Conservation (phyloP, 208 protist species). For the Crithidia mellificae region DNA sequence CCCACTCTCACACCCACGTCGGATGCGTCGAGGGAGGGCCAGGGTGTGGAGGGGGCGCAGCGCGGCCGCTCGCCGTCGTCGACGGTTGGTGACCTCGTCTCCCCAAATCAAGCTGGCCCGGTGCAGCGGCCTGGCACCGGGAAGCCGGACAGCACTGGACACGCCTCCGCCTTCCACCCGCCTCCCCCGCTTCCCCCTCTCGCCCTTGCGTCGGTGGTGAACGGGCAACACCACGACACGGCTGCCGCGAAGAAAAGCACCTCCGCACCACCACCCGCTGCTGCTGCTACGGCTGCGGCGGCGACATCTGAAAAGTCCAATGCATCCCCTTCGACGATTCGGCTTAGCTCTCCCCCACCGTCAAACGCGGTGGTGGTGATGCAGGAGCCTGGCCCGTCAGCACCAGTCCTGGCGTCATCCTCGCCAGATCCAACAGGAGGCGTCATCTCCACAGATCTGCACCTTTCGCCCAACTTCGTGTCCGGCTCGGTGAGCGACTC, state of each 20-base stretch:
- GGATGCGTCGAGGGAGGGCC: too few relatives aligned
- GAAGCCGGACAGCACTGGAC: not conserved
- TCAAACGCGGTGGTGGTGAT: too few relatives aligned
- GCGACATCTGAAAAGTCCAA: not conserved
- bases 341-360: not conserved
- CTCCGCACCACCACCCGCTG: too few relatives aligned
- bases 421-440: not conserved
- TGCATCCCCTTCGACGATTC: not conserved
- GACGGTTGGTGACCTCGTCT: not conserved
- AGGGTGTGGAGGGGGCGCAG: not conserved
- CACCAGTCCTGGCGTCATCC: too few relatives aligned
- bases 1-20: not conserved
- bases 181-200: not conserved
- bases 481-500: not conserved
- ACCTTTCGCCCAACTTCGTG: not conserved
- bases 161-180: not conserved
- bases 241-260: not conserved
- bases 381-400: too few relatives aligned
- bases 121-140: slow-evolving; percentile 12
- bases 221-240: not conserved
- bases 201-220: not conserved
- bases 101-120: not conserved
- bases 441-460: not conserved
- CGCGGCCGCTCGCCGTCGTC: not conserved
- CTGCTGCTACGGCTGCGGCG: not conserved